phyloP scores from a whole-genome alignment of 345 rosid genomes.

The Pugionium cornutum region DNA sequence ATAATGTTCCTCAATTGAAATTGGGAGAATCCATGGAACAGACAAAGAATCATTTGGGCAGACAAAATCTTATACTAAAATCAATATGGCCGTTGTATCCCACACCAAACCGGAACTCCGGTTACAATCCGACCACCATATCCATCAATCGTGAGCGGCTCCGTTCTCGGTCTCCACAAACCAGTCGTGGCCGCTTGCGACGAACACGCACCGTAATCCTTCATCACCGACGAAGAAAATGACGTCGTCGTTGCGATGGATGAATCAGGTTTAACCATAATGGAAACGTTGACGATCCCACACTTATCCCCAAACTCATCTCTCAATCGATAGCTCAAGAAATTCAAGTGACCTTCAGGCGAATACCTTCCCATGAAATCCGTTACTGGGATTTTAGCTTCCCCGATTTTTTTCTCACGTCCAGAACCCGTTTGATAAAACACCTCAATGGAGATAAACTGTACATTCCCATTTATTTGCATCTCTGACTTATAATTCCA shows the following conservation, averaged over 20 bases:
- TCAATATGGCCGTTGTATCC: conserved; percentile 15
- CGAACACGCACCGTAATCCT: conserved; percentile 12
- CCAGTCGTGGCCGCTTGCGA: conserved; percentile 20
- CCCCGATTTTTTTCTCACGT: conserved; percentile 41
- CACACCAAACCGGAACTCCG: conserved; percentile 34
- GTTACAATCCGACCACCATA: conserved; percentile 29
- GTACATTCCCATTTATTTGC: conserved; percentile 30
- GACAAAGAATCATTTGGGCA: conserved; percentile 5
- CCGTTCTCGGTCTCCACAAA: conserved; percentile 21
- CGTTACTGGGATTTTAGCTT: conserved; percentile 47
- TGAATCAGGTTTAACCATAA: conserved; percentile 39
- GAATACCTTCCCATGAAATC: conserved; percentile 56
- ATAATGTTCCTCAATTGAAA: conserved; percentile 14
- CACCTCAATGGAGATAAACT: conserved; percentile 51
- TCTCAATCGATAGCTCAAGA: conserved; percentile 67
- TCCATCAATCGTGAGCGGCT: conserved; percentile 22
- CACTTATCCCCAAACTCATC: conserved; percentile 50
- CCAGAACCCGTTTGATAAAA: conserved; percentile 43
- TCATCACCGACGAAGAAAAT: not conserved
- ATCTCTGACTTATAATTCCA: conserved; percentile 60
- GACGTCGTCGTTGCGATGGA: not conserved
- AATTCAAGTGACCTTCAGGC: conserved; percentile 53
- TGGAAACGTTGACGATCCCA: conserved; percentile 68
- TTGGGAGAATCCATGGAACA: conserved; percentile 8
- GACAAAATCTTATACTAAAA: not conserved